phyloP scores from a whole-genome alignment of 2,329 filamentous ascomycete genomes.

The Endoconidiophora laricicola region DNA sequence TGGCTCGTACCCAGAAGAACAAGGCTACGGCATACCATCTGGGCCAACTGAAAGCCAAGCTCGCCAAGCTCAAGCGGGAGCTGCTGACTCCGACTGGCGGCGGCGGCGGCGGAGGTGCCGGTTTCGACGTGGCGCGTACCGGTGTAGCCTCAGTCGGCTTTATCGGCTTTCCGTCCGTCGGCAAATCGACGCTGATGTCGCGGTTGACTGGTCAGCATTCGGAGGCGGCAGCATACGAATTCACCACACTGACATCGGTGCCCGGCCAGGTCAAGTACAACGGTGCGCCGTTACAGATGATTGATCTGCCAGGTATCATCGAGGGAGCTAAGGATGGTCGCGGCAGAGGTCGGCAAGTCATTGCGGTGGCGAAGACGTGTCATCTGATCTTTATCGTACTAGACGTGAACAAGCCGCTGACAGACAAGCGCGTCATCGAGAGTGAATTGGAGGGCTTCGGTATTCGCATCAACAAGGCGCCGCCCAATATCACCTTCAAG shows the following conservation, averaged over 20 bases:
- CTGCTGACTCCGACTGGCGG: constrained; percentile 73
- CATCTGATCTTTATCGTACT: constrained; percentile 97
- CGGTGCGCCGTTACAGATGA: constrained; percentile 92
- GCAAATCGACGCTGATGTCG: constrained; percentile 96
- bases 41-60: constrained; percentile 92
- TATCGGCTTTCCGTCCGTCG: constrained; percentile 95
- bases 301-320: constrained; percentile 96
- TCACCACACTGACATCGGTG: constrained; percentile 94
- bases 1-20: constrained; percentile 95
- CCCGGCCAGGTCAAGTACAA: constrained; percentile 94
- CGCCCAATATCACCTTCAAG: constrained; percentile 96
- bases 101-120: constrained; percentile 68
- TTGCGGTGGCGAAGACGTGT: constrained; percentile 96
- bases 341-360: constrained; percentile 92
- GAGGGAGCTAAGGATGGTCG: constrained; percentile 97
- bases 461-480: constrained; percentile 91
- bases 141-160: constrained; percentile 95
- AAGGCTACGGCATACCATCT: constrained; percentile 89
- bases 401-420: constrained; percentile 95
- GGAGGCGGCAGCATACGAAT: constrained; percentile 93
- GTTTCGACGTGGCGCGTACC: constrained; percentile 94
- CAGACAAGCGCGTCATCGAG: constrained; percentile 93
- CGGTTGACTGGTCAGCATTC: constrained; percentile 89
- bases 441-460: constrained; percentile 91
- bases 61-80: constrained; percentile 94